A percentile compares a stretch with the other conserved stretches of the same genome.
Evolutionary conservation across 2,329 filamentous ascomycete genomes (phyloP).

Genomic region (Pseudogymnoascus sp.): DNA sequence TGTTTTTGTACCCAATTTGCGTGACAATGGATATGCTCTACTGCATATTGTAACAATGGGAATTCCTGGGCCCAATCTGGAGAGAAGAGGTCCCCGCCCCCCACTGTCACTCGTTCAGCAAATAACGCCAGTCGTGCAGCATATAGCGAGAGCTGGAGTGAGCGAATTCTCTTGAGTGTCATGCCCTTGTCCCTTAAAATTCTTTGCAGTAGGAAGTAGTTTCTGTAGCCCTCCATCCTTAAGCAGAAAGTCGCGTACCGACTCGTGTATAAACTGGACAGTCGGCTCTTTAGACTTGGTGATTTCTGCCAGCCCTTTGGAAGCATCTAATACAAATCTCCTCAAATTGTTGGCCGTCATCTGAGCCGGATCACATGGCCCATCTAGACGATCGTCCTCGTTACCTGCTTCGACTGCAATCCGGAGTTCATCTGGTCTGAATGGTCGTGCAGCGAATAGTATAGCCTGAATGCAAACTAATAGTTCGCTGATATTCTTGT

Average conservation of each 20-base stretch:
- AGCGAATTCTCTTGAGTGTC: constrained; percentile 27
- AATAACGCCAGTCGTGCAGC: constrained; percentile 11
- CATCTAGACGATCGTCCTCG: constrained; percentile 14
- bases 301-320: constrained; percentile 35
- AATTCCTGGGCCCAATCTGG: constrained; percentile 19
- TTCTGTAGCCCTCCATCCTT: constrained; percentile 28
- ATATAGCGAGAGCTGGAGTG: constrained; percentile 16
- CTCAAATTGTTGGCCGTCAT: constrained; percentile 25
- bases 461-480: constrained; percentile 44
- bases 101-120: no score
- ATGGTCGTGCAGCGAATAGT: constrained; percentile 37
- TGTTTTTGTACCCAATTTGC: constrained; percentile 29
- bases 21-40: constrained; percentile 31
- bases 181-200: constrained; percentile 16
- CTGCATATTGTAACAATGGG: constrained; percentile 38
- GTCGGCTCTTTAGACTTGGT: constrained; percentile 24
- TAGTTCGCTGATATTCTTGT: constrained; percentile 32
- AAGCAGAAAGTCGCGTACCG: constrained; percentile 33
- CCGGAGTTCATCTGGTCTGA: constrained; percentile 38
- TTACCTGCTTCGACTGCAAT: constrained; percentile 31
- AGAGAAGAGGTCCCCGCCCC: no score
- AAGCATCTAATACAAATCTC: constrained; percentile 31
- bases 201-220: constrained; percentile 27
- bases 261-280: constrained; percentile 36
- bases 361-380: constrained; percentile 15